Evolutionary conservation across 2,329 filamentous ascomycete genomes (phyloP).

Genomic region (Aspergillus cejpii): DNA sequence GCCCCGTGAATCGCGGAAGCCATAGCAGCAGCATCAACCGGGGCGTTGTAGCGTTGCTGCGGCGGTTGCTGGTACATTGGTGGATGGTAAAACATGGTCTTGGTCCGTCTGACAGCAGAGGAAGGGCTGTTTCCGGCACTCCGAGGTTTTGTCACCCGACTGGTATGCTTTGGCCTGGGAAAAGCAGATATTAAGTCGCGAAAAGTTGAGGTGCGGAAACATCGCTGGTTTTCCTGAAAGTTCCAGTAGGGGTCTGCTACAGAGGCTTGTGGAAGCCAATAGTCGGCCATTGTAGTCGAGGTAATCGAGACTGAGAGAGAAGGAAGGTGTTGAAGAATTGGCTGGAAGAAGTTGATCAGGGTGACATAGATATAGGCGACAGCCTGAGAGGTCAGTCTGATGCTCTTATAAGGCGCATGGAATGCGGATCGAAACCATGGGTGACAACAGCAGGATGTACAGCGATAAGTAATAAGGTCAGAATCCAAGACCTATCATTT

Average conservation of each 20-base stretch:
- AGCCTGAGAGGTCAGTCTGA: background rate
- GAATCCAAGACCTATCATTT: conserved; percentile 15
- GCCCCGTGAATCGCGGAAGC: conserved; percentile 29
- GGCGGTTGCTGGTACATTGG: conserved; percentile 37
- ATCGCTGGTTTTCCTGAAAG: conserved; percentile 17
- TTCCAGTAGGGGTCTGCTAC: conserved; percentile 26
- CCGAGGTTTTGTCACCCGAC: conserved; percentile 55
- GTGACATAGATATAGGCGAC: background rate
- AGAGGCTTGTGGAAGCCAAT: conserved; percentile 23
- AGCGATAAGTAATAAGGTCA: conserved; percentile 9
- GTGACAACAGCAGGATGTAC: conserved; percentile 17
- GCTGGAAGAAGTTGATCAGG: background rate
- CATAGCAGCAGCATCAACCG: conserved; percentile 42
- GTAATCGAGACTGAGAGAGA: conserved; percentile 1
- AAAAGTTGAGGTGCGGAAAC: conserved; percentile 19
- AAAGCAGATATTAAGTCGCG: conserved; percentile 44
- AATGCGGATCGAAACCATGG: conserved; percentile 16
- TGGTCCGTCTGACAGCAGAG: conserved; percentile 44
- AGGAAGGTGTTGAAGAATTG: conserved; percentile 1
- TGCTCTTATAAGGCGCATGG: conserved; percentile 15
- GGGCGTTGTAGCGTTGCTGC: conserved; percentile 31
- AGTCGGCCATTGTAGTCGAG: conserved; percentile 28
- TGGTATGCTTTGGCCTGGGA: conserved; percentile 45
- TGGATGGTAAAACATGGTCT: conserved; percentile 46
- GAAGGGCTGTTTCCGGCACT: conserved; percentile 65